Conservation (phyloP, 768 basidiomycete genomes). For the Serendipita sp. region DNA sequence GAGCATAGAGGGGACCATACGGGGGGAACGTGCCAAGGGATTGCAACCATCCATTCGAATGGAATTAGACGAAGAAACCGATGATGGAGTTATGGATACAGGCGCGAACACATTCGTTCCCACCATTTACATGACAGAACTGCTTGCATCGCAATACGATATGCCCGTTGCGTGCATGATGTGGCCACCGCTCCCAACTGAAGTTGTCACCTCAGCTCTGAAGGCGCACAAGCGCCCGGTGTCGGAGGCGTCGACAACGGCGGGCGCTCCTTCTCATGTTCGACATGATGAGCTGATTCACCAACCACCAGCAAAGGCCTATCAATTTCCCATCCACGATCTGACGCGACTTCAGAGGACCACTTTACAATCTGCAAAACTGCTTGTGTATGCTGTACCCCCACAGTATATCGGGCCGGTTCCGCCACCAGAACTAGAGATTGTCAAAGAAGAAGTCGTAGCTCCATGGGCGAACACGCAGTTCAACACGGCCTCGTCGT, state of each 20-base stretch:
- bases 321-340: background rate
- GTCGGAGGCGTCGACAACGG: background rate
- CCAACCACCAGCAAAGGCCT: background rate
- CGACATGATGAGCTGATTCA: background rate
- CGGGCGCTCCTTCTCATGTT: background rate
- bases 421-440: background rate
- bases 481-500: background rate
- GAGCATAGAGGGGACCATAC: background rate
- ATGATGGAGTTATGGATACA: background rate
- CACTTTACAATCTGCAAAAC: background rate
- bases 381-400: background rate
- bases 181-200: background rate
- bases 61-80: background rate
- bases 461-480: background rate
- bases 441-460: background rate
- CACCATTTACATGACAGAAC: background rate
- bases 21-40: background rate
- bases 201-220: background rate
- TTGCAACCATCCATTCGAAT: background rate
- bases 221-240: background rate
- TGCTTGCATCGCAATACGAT: background rate
- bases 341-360: background rate
- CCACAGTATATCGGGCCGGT: background rate
- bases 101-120: background rate
- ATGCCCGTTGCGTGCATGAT: background rate